Conservation (phyloP, 495 filamentous ascomycete genomes). For the Chaetomium cochliodes region DNA sequence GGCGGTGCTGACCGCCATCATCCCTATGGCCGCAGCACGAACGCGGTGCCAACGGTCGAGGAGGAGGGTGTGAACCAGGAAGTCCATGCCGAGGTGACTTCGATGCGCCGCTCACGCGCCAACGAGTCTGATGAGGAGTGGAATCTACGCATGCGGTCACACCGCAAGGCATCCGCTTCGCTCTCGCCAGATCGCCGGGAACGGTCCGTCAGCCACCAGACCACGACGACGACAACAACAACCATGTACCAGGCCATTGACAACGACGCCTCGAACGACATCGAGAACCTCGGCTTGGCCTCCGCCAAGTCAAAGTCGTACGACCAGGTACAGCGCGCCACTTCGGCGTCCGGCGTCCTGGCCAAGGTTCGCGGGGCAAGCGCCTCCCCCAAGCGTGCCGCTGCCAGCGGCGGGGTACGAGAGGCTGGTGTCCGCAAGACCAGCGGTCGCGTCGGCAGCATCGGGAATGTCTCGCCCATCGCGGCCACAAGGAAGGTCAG, state of each 20-base stretch:
- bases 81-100: constrained; percentile 44
- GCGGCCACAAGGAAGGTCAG: constrained; percentile 45
- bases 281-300: constrained; percentile 51
- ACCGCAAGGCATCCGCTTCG: constrained; percentile 52
- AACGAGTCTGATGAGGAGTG: constrained; percentile 77
- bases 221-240: constrained; percentile 62
- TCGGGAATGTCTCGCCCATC: constrained; percentile 45
- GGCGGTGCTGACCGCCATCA: constrained; percentile 48
- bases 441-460: constrained; percentile 87
- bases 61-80: constrained; percentile 36
- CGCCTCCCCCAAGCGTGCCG: constrained; percentile 53
- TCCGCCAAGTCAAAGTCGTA: constrained; percentile 63
- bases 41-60: constrained; percentile 43
- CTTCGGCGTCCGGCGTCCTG: constrained; percentile 64
- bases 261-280: constrained; percentile 56
- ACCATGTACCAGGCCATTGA: constrained; percentile 58
- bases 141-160: constrained; percentile 66
- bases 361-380: constrained; percentile 72
- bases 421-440: constrained; percentile 77
- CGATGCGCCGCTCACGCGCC: constrained; percentile 55
- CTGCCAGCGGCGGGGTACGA: constrained; percentile 51
- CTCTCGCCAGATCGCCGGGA: constrained; percentile 43
- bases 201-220: constrained; percentile 53
- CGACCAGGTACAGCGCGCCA: constrained; percentile 55
- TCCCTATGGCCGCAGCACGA: constrained; percentile 48